Conservation (phyloP, 1,284 basidiomycete species). For the Bjerkandera adusta region DNA sequence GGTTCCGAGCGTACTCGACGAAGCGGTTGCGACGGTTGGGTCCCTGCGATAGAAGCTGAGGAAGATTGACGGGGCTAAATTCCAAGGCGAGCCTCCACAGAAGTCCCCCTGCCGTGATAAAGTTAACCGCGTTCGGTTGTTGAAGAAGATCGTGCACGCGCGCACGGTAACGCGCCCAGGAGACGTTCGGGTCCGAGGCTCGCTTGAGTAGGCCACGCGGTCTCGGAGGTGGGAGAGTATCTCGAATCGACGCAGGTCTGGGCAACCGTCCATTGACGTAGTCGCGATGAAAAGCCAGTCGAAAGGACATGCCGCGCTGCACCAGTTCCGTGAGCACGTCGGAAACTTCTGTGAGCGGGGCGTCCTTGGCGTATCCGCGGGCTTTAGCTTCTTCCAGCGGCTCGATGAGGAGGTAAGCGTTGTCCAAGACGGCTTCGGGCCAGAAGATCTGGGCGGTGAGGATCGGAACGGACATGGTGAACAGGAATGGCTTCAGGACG, state of each 20-base stretch:
- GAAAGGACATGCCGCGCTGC: background rate
- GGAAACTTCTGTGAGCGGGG: background rate
- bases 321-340: background rate
- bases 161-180: background rate
- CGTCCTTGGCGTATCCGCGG: no score
- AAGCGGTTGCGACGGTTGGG: background rate
- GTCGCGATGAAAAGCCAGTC: background rate
- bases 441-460: no score
- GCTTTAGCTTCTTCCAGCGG: no score
- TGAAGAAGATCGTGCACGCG: background rate
- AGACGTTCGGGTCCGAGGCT: background rate
- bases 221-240: background rate
- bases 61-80: background rate
- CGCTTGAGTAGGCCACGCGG: background rate
- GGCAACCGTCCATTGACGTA: background rate
- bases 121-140: background rate
- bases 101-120: background rate
- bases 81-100: background rate
- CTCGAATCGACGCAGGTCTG: background rate
- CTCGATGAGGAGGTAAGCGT: no score
- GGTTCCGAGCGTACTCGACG: background rate
- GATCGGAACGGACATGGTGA: no score
- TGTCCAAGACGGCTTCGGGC: no score
- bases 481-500: no score
- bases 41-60: background rate